A percentile compares a stretch with the other conserved stretches of the same genome.
Conservation (phyloP, 169 alveolate species). For the Eimeria acervulina region DNA sequence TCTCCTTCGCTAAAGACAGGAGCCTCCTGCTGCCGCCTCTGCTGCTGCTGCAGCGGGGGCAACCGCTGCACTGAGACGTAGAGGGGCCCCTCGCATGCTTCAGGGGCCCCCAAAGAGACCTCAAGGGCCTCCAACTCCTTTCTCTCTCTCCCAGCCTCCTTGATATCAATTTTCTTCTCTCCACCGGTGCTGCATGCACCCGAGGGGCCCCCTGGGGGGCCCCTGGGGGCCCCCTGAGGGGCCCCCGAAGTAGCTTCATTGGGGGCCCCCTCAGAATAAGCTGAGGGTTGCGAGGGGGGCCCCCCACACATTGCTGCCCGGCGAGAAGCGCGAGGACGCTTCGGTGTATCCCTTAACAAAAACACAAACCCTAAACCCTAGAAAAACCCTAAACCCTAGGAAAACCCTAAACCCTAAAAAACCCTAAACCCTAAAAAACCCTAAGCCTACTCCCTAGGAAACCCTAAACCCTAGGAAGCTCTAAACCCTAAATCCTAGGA, state of each 20-base stretch:
- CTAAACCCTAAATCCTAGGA: no score
- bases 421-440: no score
- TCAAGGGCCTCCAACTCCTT: not conserved
- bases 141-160: not conserved
- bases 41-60: slow-evolving; percentile 30
- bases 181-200: not conserved
- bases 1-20: not conserved
- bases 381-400: no score
- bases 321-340: not conserved
- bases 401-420: no score
- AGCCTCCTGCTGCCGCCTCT: not conserved
- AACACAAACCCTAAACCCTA: no score
- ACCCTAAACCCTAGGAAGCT: no score
- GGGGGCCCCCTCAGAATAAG: not conserved
- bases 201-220: no score
- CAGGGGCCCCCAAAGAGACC: not conserved
- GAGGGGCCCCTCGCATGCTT: not conserved
- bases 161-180: not conserved
- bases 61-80: not conserved
- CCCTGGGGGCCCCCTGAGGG: no score
- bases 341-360: not conserved
- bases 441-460: no score
- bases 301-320: not conserved
- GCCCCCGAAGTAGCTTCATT: not conserved
- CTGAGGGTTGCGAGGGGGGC: not conserved